A percentile compares a stretch with the other conserved stretches of the same genome.
Conservation (phyloP, 2,329 filamentous ascomycete genomes). For the Alternaria angustiovoidea region DNA sequence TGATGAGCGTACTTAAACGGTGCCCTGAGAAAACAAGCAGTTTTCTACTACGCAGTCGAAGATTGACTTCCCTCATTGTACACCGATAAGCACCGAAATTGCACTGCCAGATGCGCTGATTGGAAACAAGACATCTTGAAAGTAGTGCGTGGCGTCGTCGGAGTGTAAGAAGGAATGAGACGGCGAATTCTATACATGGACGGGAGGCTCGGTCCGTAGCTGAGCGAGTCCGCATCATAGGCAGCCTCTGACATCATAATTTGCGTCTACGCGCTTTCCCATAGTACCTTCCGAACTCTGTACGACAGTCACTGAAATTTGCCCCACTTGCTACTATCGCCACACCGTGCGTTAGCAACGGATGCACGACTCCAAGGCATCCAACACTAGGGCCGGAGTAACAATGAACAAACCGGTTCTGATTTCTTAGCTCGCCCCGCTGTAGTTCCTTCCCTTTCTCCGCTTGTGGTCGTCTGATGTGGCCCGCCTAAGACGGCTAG, state of each 20-base stretch:
- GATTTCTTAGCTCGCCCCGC: not conserved
- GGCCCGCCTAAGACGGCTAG: not conserved
- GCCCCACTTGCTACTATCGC: not conserved
- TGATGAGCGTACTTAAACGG: not conserved
- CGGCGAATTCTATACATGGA: not conserved
- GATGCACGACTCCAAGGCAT: not conserved
- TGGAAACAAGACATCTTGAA: not conserved
- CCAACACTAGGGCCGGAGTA: not conserved
- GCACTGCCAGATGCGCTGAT: not conserved
- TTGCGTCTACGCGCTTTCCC: not conserved
- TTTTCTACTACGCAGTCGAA: not conserved
- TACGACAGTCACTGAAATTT: not conserved
- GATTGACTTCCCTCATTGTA: not conserved
- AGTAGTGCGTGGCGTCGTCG: not conserved
- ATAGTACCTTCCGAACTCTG: not conserved
- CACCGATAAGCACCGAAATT: not conserved
- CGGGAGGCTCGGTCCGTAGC: not conserved
- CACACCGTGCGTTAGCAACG: not conserved
- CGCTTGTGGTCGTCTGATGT: not conserved
- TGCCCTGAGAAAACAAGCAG: not conserved
- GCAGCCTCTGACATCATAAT: not conserved
- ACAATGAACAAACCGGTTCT: not conserved
- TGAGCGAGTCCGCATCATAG: not conserved
- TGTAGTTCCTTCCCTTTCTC: not conserved
- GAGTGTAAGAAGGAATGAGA: not conserved